Conservation (phyloP, 176 grass and related monocot species). For the Ampelocalamus luodianensis region DNA sequence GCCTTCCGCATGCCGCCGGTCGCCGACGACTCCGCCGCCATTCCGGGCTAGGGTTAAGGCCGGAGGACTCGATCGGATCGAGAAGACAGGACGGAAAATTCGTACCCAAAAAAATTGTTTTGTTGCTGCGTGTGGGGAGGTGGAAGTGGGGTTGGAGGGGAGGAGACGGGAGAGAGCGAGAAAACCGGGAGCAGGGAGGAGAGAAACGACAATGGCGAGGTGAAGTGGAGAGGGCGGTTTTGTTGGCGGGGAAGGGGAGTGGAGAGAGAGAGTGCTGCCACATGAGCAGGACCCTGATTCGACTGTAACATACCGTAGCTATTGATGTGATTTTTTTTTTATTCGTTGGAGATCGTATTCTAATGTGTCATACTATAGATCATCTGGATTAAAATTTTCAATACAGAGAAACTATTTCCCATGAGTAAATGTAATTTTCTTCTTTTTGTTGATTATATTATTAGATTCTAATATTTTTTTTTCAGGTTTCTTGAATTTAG, state of each 20-base stretch:
- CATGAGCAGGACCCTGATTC: not conserved
- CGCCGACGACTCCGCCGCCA: constrained; percentile 60
- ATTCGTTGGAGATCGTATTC: too few species aligned
- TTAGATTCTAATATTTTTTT: not conserved
- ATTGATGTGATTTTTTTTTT: too few species aligned
- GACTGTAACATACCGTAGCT: too few species aligned
- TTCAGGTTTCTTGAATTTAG: not conserved
- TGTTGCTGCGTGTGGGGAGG: constrained; percentile 45
- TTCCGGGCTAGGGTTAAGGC: constrained; percentile 31
- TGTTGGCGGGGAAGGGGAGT: not conserved
- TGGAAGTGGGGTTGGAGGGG: not conserved
- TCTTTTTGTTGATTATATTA: not conserved
- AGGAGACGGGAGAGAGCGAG: constrained; percentile 29
- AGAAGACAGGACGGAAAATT: not conserved
- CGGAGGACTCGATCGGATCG: constrained; percentile 53
- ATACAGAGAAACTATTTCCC: not conserved
- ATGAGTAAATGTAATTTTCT: not conserved
- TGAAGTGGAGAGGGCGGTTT: constrained; percentile 34
- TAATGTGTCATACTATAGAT: too few species aligned
- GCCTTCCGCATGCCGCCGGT: constrained; percentile 52
- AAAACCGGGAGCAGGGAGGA: constrained; percentile 41
- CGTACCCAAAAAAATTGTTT: not conserved
- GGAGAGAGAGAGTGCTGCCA: not conserved
- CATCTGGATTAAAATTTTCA: too few species aligned
- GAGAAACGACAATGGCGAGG: constrained; percentile 2